Conservation (phyloP, 208 protist genomes). For the Acanthamoeba culbertsoni region DNA sequence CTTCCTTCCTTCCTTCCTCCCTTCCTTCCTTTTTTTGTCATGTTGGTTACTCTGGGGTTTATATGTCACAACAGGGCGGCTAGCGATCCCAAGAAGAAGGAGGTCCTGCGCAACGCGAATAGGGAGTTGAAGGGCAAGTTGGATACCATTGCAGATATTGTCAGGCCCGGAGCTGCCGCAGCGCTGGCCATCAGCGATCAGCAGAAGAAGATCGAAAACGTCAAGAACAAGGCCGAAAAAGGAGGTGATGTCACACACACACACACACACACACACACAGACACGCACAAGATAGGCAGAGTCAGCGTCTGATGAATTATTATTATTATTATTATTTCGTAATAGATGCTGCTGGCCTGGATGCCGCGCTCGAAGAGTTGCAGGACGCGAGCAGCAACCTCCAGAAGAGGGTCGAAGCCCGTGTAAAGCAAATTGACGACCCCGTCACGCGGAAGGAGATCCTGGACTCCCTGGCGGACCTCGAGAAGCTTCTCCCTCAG, state of each 20-base stretch:
- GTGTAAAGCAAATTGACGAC: neutral
- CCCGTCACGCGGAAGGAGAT: neutral
- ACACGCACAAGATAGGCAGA: neutral
- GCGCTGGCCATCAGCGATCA: neutral
- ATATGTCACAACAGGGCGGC: neutral
- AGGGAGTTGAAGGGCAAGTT: neutral
- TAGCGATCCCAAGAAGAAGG: conserved; percentile 15
- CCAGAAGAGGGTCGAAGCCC: neutral
- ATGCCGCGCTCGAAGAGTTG: neutral
- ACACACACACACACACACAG: too few relatives aligned
- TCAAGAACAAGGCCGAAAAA: neutral
- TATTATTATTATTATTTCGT: neutral
- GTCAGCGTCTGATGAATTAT: neutral
- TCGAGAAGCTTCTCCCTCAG: neutral
- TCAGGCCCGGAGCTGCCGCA: conserved; percentile 19
- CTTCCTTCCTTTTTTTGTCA: neutral
- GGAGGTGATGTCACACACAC: too few relatives aligned
- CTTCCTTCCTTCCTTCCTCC: neutral
- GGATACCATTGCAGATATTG: neutral
- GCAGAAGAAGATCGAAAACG: neutral
- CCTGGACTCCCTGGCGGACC: neutral
- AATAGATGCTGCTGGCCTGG: neutral
- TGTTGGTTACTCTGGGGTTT: neutral
- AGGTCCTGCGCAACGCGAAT: neutral
- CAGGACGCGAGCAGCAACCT: neutral